Evolutionary conservation across 2,329 filamentous ascomycete species (phyloP), one percentile per base, ranked within the genome.

Genomic region (Alternaria ethzedia): DNA sequence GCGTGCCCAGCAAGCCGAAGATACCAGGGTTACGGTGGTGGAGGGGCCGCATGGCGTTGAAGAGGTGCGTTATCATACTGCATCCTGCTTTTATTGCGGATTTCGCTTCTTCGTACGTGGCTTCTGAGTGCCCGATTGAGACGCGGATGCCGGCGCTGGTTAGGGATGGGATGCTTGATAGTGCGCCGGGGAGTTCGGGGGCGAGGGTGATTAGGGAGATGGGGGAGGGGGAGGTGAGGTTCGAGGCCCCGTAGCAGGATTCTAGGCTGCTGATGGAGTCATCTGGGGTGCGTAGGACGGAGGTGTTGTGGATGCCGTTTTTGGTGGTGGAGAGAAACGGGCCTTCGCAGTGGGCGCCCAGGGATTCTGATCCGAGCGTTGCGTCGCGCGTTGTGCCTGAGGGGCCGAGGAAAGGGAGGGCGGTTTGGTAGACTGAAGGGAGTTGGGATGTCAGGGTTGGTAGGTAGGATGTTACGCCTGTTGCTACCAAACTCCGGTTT

Each of bases 1-100:
- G 69, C 3, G 78, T 79, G 63, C 94, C 93, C 13, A 97, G 83
- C 0, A 96, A 88, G 26, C 94, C 94, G 77, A 97, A 97, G 71
- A 97, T 89, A 41, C 94, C 94, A 0, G 94, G 94, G 79, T 97
- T 94, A 61, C 94, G 91, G 83, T 97, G 93, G 79, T 96, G 92
- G 54, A 97, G 88, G 13, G 93, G 93, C 1, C 90, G 87, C 94
- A 97, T 97, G 25, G 94, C 94, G 78, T 97, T 97, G 87, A 97
- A 97, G 2, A 97, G 85, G 75, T 97, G 94, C 0, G 94, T 97
- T 69, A 97, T 91, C 92, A 96, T 97, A 52, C 87, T 2, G 92
- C 92, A 55, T 10, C 94, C 94, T 7, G 89, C 86, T n/a, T 83
- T 84, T 4, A 96, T 87, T 20, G 92, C 91, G 5, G 83, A 81